Evolutionary conservation across 2,329 filamentous ascomycete genomes (phyloP).

Genomic region (Gremmenia infestans): DNA sequence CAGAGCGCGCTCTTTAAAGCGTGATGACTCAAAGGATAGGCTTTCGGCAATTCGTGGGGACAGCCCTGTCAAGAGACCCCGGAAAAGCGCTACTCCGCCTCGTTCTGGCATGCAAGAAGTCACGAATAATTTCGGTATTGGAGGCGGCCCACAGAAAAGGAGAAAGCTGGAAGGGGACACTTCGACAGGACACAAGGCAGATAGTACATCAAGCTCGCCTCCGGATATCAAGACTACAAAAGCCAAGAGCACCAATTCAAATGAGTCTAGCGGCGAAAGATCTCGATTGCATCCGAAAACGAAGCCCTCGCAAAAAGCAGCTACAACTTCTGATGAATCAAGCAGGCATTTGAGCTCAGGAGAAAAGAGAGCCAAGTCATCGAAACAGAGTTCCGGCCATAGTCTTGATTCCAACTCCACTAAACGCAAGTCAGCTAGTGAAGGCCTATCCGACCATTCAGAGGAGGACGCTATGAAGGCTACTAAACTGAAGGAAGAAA

Average conservation of each 20-base stretch:
- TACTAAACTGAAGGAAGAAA: constrained; percentile 35
- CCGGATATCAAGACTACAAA: constrained; percentile 22
- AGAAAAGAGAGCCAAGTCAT: constrained; percentile 2
- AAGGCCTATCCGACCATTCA: constrained; percentile 9
- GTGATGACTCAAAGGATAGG: constrained; percentile 55
- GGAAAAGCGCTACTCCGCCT: constrained; percentile 55
- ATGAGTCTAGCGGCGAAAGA: constrained; percentile 17
- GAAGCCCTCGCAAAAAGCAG: constrained; percentile 12
- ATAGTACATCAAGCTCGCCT: constrained; percentile 23
- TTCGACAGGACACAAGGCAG: constrained; percentile 15
- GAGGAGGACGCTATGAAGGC: constrained; percentile 29
- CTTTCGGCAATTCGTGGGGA: constrained; percentile 45
- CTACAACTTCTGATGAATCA: constrained; percentile 4
- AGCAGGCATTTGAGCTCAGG: constrained; percentile 3
- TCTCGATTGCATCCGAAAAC: constrained; percentile 10
- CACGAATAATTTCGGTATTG: constrained; percentile 45
- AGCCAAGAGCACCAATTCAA: constrained; percentile 16
- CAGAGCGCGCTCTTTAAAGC: constrained; percentile 54
- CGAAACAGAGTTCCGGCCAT: too few relatives aligned
- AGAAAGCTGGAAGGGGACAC: constrained; percentile 51
- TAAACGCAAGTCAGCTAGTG: constrained; percentile 10
- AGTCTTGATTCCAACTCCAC: neutral
- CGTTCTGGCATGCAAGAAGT: constrained; percentile 38
- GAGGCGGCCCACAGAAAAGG: constrained; percentile 49
- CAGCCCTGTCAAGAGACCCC: constrained; percentile 50